A percentile compares a stretch with the other conserved stretches of the same genome.
phyloP scores from a whole-genome alignment of 2,329 filamentous ascomycete genomes.

The Hypoxylon sp. region DNA sequence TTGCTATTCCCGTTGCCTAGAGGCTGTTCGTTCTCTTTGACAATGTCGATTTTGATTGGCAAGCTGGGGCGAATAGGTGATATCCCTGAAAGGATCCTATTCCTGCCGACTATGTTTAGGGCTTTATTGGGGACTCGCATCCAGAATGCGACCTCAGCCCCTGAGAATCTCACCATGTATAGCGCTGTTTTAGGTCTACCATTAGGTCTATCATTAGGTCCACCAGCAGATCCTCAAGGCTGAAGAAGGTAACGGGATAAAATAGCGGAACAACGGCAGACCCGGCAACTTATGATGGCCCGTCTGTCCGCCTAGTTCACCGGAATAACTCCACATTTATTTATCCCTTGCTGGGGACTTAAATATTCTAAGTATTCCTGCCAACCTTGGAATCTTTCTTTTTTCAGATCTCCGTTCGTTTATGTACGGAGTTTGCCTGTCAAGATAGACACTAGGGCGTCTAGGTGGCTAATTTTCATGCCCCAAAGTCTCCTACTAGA shows the following conservation, averaged over 20 bases:
- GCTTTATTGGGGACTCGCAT: not conserved
- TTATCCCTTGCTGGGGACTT: not conserved
- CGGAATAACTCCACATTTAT: not conserved
- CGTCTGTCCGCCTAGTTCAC: not conserved
- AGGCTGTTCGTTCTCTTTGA: not conserved
- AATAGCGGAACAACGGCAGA: not conserved
- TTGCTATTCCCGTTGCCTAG: not conserved
- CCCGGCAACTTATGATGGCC: not conserved
- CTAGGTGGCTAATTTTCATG: not conserved
- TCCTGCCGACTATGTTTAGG: not conserved
- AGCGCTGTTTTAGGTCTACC: not conserved
- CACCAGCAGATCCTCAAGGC: not conserved
- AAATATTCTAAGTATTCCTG: not conserved
- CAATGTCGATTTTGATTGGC: not conserved
- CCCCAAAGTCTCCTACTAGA: not conserved
- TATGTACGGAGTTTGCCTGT: not conserved
- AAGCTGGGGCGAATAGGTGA: not conserved
- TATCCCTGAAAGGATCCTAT: not conserved
- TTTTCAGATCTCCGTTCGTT: not conserved
- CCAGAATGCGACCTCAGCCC: not conserved
- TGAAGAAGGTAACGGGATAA: constrained; percentile 1
- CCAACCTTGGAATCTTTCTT: not conserved
- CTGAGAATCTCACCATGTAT: not conserved
- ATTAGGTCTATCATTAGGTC: not conserved
- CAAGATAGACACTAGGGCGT: not conserved